Evolutionary conservation across 2,329 filamentous ascomycete genomes (phyloP), one percentile per base, ranked within the genome.

Genomic region (Neospermospora avenae): DNA sequence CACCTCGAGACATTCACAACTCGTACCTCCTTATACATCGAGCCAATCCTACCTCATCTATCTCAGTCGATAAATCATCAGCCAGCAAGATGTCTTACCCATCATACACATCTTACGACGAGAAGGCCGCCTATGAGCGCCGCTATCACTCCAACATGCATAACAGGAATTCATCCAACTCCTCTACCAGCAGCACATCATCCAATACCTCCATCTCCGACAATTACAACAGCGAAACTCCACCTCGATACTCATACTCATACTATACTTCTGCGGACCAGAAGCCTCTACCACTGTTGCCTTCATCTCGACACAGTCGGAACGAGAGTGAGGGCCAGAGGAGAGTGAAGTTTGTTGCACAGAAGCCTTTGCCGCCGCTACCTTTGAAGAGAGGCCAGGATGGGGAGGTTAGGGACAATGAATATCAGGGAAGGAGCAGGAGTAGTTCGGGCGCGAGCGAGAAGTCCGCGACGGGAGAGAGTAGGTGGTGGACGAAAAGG

Each of bases 291-390:
- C 63, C 60, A 18, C 58, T 42, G 22, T 37, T 63, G 18, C 60
- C 63, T 8, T 14, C 25, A 4, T 35, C 35, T 13, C 3, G n/a
- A 13, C 35, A 13, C n/a, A 7, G 8, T 20, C 31, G 16, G 22
- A 20, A 16, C 4, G 28, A 14, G 53, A 7, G 24, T 45, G 41
- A 20, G 31, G 20, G 31, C 18, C 39, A 58, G 22, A 35, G 57
- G 42, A 57, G 42, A 44, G 62, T 65, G 45, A 31, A 56, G 22
- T 63, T 63, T 24, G 31, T 59, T 42, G 42, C 55, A 10, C 55
- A 63, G 41, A 65, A 63, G 28, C 59, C 61, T 4, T 55, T 65
- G 34, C 57, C 63, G 16, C 55, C 61, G 49, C 37, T 58, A 41
- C 55, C 24, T 20, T 31, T 57, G 20, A 35, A 25, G 44, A 45